Evolutionary conservation across 2,329 filamentous ascomycete species (phyloP).

Genomic region (Metarhizium guizhouense): DNA sequence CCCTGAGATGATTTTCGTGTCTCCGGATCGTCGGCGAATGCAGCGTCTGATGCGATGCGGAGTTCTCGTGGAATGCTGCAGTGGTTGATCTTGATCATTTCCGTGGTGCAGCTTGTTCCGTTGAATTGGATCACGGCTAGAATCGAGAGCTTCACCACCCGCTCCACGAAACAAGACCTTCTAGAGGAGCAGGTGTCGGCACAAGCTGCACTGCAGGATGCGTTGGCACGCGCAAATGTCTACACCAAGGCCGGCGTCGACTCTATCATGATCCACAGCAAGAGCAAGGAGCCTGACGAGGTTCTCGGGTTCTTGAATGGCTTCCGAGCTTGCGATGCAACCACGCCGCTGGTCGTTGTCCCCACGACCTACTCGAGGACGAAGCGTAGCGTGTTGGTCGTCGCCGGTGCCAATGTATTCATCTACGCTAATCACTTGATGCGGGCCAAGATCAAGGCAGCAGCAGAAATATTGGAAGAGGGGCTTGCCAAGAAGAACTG

Average conservation of each 20-base stretch:
- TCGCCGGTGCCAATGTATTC: slow-evolving; percentile 4
- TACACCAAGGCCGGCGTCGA: slow-evolving; percentile 6
- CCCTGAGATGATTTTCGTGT: not conserved
- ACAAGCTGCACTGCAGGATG: not conserved
- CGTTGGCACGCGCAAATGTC: not conserved
- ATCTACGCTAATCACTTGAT: slow-evolving; percentile 8
- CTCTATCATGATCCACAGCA: slow-evolving; percentile 9
- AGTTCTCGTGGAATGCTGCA: not conserved
- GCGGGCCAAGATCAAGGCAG: slow-evolving; percentile 5
- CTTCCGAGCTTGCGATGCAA: not conserved
- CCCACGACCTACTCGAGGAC: slow-evolving; percentile 1
- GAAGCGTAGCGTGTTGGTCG: not conserved
- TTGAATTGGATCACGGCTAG: not conserved
- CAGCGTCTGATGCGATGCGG: not conserved
- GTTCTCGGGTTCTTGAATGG: slow-evolving; percentile 1
- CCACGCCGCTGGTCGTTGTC: slow-evolving; percentile 6
- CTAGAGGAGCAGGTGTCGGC: not conserved
- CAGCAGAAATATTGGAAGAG: too few species aligned
- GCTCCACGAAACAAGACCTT: not conserved
- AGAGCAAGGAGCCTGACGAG: slow-evolving; percentile 5
- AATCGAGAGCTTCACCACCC: slow-evolving; percentile 6
- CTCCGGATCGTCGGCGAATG: not conserved
- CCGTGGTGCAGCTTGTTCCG: not conserved
- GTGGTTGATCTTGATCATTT: not conserved
- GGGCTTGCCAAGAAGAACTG: too few species aligned